Evolutionary conservation across 371 early-diverging fungal species (phyloP), one percentile per base, ranked within the genome.

Genomic region (Gilbertella persicaria): DNA sequence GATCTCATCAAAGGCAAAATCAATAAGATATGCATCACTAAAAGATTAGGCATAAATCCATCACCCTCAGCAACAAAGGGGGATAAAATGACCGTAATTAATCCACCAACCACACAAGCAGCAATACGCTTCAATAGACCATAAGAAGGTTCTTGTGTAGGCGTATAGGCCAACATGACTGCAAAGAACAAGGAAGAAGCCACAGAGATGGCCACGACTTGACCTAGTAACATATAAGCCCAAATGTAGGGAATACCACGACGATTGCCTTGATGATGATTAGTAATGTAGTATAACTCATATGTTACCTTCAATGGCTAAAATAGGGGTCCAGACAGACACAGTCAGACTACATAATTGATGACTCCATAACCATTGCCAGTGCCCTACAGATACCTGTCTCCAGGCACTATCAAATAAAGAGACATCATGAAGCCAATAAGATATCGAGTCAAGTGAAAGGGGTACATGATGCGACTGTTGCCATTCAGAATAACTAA

Each of bases 361-460:
- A 36, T 72, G 69, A 48, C 71, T 73, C 71, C 73, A 76, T 5
- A 76, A 29, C 77, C 77, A 76, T 8, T 37, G 69, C 61, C 66
- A 66, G 14, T 13, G 50, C 17, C 73, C 77, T 5, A 50, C 46
- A 33, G 56, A 62, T 1, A 73, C 71, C 10, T 69, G 60, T 33
- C 69, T 56, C 71, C 71, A 70, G 13, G 71, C 73, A 38, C 66
- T 67, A 29, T 70, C 73, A 43, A 76, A 69, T 0, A 76, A 53
- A 0, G 64, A 66, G 0, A 62, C 60, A 5, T 60, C 58, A 53
- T 76, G 59, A 20, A 76, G 46, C 77, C 77, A 76, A 12, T 66
- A 65, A 10, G 73, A 70, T 23, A 76, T 45, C 2, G 52, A 44
- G 47, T 76, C 67, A 1, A 20, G 25, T 19, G 24, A 29, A 29